A percentile compares a stretch with the other conserved stretches of the same genome.
These are phyloP conservation scores for Tuber microsphaerosporum DNA, from an alignment of 495 filamentous ascomycete species.

Conservation along the genomic window DNA sequence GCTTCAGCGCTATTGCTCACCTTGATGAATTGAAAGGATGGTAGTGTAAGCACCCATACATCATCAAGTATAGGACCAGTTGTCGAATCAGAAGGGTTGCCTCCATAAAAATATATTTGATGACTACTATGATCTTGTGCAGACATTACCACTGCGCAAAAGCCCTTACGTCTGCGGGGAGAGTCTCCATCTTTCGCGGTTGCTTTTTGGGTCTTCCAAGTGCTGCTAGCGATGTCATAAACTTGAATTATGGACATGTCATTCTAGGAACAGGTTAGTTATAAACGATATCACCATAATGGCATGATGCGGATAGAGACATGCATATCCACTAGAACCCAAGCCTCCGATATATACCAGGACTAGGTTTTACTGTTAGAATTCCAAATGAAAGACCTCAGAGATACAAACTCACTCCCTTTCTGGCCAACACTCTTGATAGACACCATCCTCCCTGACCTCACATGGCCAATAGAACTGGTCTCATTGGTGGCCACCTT, in stretches of 20 bases:
- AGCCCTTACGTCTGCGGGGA: conserved; percentile 50
- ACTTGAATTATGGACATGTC: conserved; percentile 61
- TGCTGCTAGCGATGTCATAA: conserved; percentile 53
- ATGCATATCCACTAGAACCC: no score
- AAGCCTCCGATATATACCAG: background rate
- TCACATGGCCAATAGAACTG: background rate
- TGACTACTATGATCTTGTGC: conserved; percentile 57
- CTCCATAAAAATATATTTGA: conserved; percentile 70
- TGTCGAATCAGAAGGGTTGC: conserved; percentile 50
- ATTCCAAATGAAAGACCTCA: background rate
- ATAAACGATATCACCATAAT: no score
- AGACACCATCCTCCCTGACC: background rate
- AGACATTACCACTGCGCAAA: conserved; percentile 57
- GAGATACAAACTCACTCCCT: background rate
- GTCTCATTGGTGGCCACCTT: background rate
- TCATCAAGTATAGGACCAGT: conserved; percentile 39
- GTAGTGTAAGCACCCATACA: conserved; percentile 64
- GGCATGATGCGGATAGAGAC: no score
- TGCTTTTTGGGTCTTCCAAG: conserved; percentile 58
- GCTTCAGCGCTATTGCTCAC: conserved; percentile 31
- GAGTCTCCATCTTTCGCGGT: conserved; percentile 43
- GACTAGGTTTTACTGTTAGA: background rate
- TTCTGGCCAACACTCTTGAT: background rate
- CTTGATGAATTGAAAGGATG: conserved; percentile 63
- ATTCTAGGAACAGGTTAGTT: background rate